Evolutionary conservation across 257 asterid genomes (phyloP), one percentile per base, ranked within the genome.

Genomic region (Henckelia pumila): DNA sequence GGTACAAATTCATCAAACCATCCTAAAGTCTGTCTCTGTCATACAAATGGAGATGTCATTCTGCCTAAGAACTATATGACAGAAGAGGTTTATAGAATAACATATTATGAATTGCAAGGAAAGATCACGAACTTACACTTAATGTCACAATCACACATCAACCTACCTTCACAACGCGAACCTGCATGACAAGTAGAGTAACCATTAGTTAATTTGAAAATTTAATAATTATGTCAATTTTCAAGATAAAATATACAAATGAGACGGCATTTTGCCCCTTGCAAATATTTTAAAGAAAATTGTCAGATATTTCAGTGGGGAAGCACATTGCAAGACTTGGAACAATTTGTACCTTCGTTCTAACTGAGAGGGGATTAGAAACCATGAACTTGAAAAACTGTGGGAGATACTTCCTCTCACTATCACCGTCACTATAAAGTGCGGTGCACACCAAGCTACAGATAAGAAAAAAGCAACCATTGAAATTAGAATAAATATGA

Each of bases 321-420:
- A 37, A 61, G 59, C 47, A 57, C 53, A 61, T 64, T 24, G 59
- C 61, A 56, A 25, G 58, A 13, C 55, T 17, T 35, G 63, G 61
- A 56, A 60, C 56, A 66, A 25, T 47, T 35, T 69, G 67, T 84
- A 93, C 99, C 97, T 93, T 93, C 30, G 99, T 93, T 81, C 95
- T 86, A 70, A 93, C 99, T 50, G 99, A 90, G 73, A 93, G 92
- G 59, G 97, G 99, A 82, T 93, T 93, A 22, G 97, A 85, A 71
- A 93, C 99, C 64, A 85, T 84, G 71, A 93, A 93, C 78, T 93
- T 93, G 89, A 90, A 93, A 82, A 86, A 93, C 82, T 91, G 99
- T 17, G 99, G 99, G 76, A 93, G 95, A 80, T 93, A 93, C 82
- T 93, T 93, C 77, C 97, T 86, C 77, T 93, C 99, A 60, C 79